Evolutionary conservation across 805 yeast genomes (phyloP), one percentile per base, ranked within the genome.

Genomic region (Kazachstania viticola): DNA sequence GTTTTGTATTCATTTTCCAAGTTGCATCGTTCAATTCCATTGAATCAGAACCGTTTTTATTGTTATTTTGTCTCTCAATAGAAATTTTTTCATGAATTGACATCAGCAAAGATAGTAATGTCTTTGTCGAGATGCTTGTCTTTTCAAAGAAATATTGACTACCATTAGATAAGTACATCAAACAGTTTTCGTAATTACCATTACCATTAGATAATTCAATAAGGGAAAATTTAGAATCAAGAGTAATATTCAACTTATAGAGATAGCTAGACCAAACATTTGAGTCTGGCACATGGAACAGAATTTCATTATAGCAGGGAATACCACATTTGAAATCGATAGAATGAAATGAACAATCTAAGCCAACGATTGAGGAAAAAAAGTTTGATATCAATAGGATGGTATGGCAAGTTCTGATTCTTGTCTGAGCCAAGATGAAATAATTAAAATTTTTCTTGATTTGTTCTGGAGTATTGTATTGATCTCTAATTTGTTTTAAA

Each of bases 321-420:
- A 73, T 66, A 24, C 93, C 93, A 49, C 78, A 72, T 33, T 65
- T 64, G 37, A 79, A 58, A 36, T 68, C 75, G 33, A 62, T 46
- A 1, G 67, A 60, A 38, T 62, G 67, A 27, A 64, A 45, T n/a
- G 62, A 54, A 37, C 65, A 58, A 27, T 63, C 67, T 17, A 60
- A 38, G 15, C 68, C 69, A 27, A 61, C 61, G 34, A 62, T 44
- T 1, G 67, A 56, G 9, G 78, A 67, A 37, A 75, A 62, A 36
- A 76, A 45, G 14, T 77, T 68, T 6, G 79, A 68, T 13, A 76
- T 65, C 30, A 74, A 64, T 38, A 76, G 65, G 11, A 77, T 65
- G 24, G 73, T 73, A 45, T 78, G 82, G 46, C 80, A 67, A 1
- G 85, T 81, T 45, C 97, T 69, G 18, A 73, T 69, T 36, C 91